A percentile compares a stretch with the other conserved stretches of the same genome.
These are phyloP conservation scores for Pichia nanzhaoensis DNA, from an alignment of 805 yeast genomes.

Conservation along the genomic window DNA sequence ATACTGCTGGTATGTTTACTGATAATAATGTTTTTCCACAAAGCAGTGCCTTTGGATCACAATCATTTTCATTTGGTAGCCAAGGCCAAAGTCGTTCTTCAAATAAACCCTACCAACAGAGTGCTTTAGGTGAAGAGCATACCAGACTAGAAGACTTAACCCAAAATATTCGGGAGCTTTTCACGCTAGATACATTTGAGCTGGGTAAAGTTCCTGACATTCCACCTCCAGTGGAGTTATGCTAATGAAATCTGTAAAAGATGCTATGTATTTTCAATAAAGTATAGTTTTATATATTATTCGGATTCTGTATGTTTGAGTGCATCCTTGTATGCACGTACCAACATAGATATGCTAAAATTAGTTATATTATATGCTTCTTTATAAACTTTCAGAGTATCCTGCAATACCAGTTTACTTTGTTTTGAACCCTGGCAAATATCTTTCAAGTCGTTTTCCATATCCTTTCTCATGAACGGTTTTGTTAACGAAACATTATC, in stretches of 20 bases:
- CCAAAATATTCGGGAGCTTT: constrained; percentile 39
- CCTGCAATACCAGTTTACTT: constrained; percentile 47
- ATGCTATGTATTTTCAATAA: too few species aligned
- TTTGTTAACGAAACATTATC: constrained; percentile 72
- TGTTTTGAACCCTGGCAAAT: constrained; percentile 61
- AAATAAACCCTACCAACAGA: constrained; percentile 16
- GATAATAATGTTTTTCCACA: background rate
- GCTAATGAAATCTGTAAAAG: constrained; percentile 19
- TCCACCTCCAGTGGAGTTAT: constrained; percentile 56
- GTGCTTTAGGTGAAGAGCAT: constrained; percentile 19
- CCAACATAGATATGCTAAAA: constrained; percentile 1
- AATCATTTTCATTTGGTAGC: constrained; percentile 11
- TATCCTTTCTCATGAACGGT: constrained; percentile 73
- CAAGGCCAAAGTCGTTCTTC: background rate
- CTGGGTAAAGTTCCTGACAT: constrained; percentile 65
- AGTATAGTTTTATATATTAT: too few species aligned
- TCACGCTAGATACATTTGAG: constrained; percentile 40
- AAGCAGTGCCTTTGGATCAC: background rate
- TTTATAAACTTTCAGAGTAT: constrained; percentile 50
- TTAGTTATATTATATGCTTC: constrained; percentile 43
- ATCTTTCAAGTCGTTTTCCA: constrained; percentile 60
- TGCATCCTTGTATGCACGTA: constrained; percentile 5
- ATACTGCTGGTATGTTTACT: background rate
- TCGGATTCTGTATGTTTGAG: background rate
- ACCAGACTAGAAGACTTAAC: constrained; percentile 34